Evolutionary conservation across 805 yeast genomes (phyloP), one percentile per base, ranked within the genome.

Genomic region (Saccharomycopsis oosterbeekiorum): DNA sequence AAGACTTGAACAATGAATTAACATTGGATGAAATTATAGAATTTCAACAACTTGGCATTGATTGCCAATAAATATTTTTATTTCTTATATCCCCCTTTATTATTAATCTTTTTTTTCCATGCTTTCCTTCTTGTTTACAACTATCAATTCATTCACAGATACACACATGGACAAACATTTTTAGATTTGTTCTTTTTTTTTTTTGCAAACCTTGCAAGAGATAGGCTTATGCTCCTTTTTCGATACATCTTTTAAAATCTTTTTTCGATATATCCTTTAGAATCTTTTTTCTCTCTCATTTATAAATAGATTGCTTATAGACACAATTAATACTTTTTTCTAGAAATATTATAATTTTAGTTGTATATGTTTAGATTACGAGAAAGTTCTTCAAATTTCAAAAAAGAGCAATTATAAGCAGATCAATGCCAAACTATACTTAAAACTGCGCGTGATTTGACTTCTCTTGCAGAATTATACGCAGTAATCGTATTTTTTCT

Each of bases 1-100:
- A 41, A 42, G 65, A 63, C 40, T 17, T 63, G 36, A 39, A 47
- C 29, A 56, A 40, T 36, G 56, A 39, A 19, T 41, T 61, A 40
- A 43, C 62, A 11, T 47, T 59, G 12, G 65, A 63, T 47, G 65
- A 61, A n/a, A 53, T 59, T 26, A 40, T 63, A 34, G 65, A 63
- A 53, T 63, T 57, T 39, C 59, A 60, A 19, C 62, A 63, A 41
- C 54, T 63, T 29, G 62, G 61, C 6, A 42, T 59, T 37, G 59
- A 59, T 37, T 39, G 37, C 47, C 34, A 57, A 42, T 47, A n/a
- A 47, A 26, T 47, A 24, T 12, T 47, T 47, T 24, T 4, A 12
- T 47, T 47, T 19, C n/a, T 21, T 12, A 19, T 10, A 21, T 24
- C 34, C 26, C 29, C 19, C n/a, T n/a, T 5, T 19, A 17, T 47